A percentile compares a stretch with the other conserved stretches of the same genome.
Conservation (phyloP, 371 early-diverging fungal genomes). For the Mortierella sp. region DNA sequence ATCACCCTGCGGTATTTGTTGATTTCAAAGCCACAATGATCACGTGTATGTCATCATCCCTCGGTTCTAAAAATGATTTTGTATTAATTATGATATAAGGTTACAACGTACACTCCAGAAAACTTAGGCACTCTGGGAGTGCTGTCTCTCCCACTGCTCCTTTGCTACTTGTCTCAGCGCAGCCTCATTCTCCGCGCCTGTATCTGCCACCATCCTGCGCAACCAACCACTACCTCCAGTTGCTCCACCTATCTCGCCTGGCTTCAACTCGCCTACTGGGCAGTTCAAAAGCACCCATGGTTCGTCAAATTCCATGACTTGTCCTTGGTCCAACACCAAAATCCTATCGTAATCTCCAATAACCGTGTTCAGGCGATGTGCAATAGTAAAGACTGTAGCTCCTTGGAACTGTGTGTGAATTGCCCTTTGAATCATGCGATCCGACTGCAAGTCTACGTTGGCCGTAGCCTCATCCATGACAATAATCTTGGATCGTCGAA, state of each 20-base stretch:
- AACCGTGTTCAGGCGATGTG: slow-evolving; percentile 80
- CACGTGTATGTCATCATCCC: slow-evolving; percentile 1
- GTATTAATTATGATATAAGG: too few relatives aligned
- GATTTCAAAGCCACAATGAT: background rate
- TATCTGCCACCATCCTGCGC: slow-evolving; percentile 56
- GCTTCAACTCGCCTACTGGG: slow-evolving; percentile 15
- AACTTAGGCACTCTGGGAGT: background rate
- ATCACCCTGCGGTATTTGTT: background rate
- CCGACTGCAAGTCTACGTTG: slow-evolving; percentile 68
- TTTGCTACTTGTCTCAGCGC: slow-evolving; percentile 41
- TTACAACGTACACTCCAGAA: too few relatives aligned
- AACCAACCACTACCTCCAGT: slow-evolving; percentile 38
- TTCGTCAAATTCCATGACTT: slow-evolving; percentile 67
- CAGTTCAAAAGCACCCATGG: slow-evolving; percentile 53
- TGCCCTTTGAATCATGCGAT: slow-evolving; percentile 61
- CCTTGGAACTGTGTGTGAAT: slow-evolving; percentile 60
- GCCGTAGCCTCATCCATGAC: slow-evolving; percentile 77
- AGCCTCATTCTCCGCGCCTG: slow-evolving; percentile 56
- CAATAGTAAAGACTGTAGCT: slow-evolving; percentile 71
- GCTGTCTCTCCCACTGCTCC: slow-evolving; percentile 46
- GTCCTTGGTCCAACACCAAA: slow-evolving; percentile 70
- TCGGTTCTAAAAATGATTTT: background rate
- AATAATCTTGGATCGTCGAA: slow-evolving; percentile 67
- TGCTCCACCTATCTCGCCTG: slow-evolving; percentile 1
- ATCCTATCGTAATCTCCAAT: slow-evolving; percentile 75